Evolutionary conservation across 2,329 filamentous ascomycete species (phyloP).

Genomic region (Thermothelomyces thermophilus): DNA sequence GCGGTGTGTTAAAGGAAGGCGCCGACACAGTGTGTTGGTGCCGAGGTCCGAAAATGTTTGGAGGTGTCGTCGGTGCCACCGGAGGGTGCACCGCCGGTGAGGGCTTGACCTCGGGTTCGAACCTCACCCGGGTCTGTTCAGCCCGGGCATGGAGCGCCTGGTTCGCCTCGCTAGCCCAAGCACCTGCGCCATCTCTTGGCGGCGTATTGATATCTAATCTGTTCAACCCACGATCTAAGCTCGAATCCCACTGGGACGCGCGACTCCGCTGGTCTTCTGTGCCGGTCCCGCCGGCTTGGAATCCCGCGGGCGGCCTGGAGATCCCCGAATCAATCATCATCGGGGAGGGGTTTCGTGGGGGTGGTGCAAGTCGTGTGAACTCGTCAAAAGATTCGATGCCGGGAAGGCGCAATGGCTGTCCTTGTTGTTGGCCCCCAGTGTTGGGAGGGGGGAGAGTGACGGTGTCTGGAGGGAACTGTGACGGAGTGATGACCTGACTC

Average conservation of each 20-base stretch:
- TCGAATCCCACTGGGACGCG: conserved; percentile 55
- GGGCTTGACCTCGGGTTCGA: conserved; percentile 42
- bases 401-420: conserved; percentile 59
- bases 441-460: conserved; percentile 43
- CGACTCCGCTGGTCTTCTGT: conserved; percentile 44
- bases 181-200: conserved; percentile 45
- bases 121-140: conserved; percentile 50
- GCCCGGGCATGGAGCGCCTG: conserved; percentile 49
- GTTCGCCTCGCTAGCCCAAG: conserved; percentile 52
- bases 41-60: conserved; percentile 20
- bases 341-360: conserved; percentile 61
- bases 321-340: conserved; percentile 64
- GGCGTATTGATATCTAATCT: conserved; percentile 57
- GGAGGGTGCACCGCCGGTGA: conserved; percentile 21
- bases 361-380: conserved; percentile 55
- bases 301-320: conserved; percentile 32
- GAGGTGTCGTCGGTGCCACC: conserved; percentile 6
- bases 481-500: conserved; percentile 67
- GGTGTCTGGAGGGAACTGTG: conserved; percentile 49
- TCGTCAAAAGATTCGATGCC: conserved; percentile 91
- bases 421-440: conserved; percentile 45
- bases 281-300: conserved; percentile 29
- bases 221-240: conserved; percentile 59
- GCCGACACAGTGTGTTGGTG: conserved; percentile 57
- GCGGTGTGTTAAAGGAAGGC: conserved; percentile 44